A percentile compares a stretch with the other conserved stretches of the same genome.
phyloP scores from a whole-genome alignment of 78 protist genomes.

The Parvularia atlantis region DNA sequence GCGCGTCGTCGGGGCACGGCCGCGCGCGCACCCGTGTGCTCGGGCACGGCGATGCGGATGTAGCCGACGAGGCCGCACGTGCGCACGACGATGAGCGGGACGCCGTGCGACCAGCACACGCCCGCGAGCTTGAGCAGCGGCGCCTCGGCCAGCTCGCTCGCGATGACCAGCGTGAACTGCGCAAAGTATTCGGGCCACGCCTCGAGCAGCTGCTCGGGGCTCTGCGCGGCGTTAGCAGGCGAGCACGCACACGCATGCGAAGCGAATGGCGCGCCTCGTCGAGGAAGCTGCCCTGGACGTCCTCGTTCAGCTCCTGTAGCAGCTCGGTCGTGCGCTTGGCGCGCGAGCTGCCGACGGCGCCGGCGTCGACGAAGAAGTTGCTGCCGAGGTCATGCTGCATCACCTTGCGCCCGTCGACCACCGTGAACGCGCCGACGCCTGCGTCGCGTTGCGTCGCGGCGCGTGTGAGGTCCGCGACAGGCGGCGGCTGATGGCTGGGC shows the following conservation, averaged over 20 bases:
- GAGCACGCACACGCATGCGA: neutral
- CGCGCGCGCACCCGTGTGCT: constrained; percentile 41
- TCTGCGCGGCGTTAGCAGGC: neutral
- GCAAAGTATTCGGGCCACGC: constrained; percentile 28
- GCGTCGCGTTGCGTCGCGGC: neutral
- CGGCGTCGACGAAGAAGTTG: constrained; percentile 57
- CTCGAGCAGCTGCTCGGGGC: constrained; percentile 38
- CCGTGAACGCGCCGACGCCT: constrained; percentile 67
- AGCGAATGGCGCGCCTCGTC: neutral
- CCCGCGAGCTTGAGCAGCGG: constrained; percentile 26
- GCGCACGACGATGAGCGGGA: constrained; percentile 46
- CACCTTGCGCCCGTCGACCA: constrained; percentile 61
- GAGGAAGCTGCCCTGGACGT: constrained; percentile 10
- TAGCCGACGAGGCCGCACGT: constrained; percentile 69
- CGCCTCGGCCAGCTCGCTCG: constrained; percentile 34
- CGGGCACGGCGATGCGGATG: constrained; percentile 43
- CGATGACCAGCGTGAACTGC: constrained; percentile 55
- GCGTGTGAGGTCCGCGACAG: too few relatives aligned
- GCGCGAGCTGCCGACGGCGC: constrained; percentile 52
- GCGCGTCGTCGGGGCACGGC: neutral
- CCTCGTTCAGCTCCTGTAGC: constrained; percentile 65
- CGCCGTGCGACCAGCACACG: neutral
- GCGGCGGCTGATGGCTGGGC: neutral
- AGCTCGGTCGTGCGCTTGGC: constrained; percentile 44
- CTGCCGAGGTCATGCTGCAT: constrained; percentile 52